Evolutionary conservation across 2,329 filamentous ascomycete species (phyloP).

Genomic region (Aspergillus oerlinghausenensis): DNA sequence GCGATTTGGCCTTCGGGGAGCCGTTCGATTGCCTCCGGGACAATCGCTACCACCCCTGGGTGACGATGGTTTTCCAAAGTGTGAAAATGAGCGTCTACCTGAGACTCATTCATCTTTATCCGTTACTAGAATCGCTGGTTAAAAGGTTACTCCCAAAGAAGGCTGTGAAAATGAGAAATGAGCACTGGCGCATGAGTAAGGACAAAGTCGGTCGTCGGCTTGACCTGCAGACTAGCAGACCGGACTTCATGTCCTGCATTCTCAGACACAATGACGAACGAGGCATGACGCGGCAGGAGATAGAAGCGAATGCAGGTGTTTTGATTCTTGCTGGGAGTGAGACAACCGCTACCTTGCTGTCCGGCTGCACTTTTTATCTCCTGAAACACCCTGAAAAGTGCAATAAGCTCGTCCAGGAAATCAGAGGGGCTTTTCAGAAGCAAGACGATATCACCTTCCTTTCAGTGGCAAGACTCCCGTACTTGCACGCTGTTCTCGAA

Average conservation of each 20-base stretch:
- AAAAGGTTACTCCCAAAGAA: constrained; percentile 5
- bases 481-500: constrained; percentile 38
- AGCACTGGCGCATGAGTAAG: constrained; percentile 11
- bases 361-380: constrained; percentile 34
- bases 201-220: constrained; percentile 25
- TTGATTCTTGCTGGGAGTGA: constrained; percentile 45
- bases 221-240: constrained; percentile 17
- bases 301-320: constrained; percentile 33
- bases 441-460: constrained; percentile 33
- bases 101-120: constrained; percentile 9
- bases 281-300: constrained; percentile 28
- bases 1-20: constrained; percentile 39
- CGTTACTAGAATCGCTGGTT: constrained; percentile 13
- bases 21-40: constrained; percentile 36
- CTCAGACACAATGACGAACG: constrained; percentile 28
- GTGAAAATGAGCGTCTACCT: constrained; percentile 2
- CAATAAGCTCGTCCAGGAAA: constrained; percentile 12
- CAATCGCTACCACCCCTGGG: constrained; percentile 36
- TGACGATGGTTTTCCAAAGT: constrained; percentile 29
- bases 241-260: constrained; percentile 40
- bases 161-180: constrained; percentile 8
- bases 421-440: constrained; percentile 15
- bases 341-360: constrained; percentile 41
- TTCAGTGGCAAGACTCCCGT: constrained; percentile 26
- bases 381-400: constrained; percentile 20